These are phyloP conservation scores for Naegleria gruberi DNA, from an alignment of 208 protist species.

Conservation along the genomic window DNA sequence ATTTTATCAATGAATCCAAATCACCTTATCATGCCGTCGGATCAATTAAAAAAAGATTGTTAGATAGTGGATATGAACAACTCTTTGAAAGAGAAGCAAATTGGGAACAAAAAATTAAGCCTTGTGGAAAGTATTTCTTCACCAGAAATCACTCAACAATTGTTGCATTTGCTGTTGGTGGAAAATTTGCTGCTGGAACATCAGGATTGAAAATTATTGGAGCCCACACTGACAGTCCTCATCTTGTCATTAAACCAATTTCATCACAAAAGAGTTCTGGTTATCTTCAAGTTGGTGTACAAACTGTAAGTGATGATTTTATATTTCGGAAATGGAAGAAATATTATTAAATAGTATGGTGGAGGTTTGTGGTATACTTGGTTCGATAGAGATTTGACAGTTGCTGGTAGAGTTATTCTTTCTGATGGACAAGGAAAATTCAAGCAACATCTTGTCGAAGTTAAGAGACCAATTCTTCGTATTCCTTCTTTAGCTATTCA, in stretches of 20 bases:
- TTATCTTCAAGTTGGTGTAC: conserved; percentile 26
- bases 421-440: conserved; percentile 28
- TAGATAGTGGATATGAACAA: neutral
- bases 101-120: conserved; percentile 36
- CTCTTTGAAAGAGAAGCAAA: neutral
- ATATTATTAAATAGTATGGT: conserved; percentile 63
- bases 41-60: neutral
- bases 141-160: conserved; percentile 89
- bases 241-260: conserved; percentile 50
- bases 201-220: conserved; percentile 87
- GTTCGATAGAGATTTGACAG: conserved; percentile 64
- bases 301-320: no score
- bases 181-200: conserved; percentile 52
- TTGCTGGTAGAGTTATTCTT: conserved; percentile 54
- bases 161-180: conserved; percentile 89
- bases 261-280: conserved; percentile 27
- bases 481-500: conserved; percentile 93
- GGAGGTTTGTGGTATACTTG: conserved; percentile 73
- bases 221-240: conserved; percentile 93
- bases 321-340: no score
- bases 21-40: neutral
- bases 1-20: conserved; percentile 12
- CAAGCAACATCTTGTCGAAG: conserved; percentile 52
- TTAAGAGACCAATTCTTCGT: conserved; percentile 79
- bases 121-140: conserved; percentile 85